Evolutionary conservation across 352 stramenopile genomes (phyloP).

Genomic region (Phytophthora megakarya): DNA sequence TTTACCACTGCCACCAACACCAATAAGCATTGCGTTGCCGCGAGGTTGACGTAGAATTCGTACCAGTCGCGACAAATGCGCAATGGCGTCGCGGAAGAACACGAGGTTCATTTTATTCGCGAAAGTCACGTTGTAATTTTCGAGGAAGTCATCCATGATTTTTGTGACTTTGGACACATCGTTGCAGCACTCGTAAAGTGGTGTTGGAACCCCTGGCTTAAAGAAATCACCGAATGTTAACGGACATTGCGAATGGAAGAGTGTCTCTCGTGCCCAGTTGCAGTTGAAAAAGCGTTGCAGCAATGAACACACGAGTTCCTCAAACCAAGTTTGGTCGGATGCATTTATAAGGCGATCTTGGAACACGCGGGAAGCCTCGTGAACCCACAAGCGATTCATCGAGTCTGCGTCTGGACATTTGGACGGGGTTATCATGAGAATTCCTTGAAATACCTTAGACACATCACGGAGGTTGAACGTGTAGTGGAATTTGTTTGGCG

Average conservation of each 20-base stretch:
- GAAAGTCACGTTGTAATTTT: conserved; percentile 95
- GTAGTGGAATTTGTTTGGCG: conserved; percentile 93
- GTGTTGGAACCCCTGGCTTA: conserved; percentile 70
- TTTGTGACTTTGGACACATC: conserved; percentile 84
- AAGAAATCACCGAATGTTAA: conserved; percentile 95
- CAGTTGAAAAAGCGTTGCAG: conserved; percentile 77
- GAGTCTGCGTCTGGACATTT: conserved; percentile 85
- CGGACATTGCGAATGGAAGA: conserved; percentile 89
- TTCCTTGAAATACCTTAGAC: conserved; percentile 95
- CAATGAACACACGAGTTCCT: conserved; percentile 86
- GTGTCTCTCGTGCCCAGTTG: conserved; percentile 72
- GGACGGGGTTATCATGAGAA: conserved; percentile 91
- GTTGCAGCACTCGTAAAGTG: conserved; percentile 86
- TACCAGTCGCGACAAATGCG: conserved; percentile 87
- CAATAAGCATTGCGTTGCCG: conserved; percentile 96
- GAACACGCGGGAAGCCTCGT: conserved; percentile 93
- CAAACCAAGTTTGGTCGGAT: conserved; percentile 91
- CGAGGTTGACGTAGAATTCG: conserved; percentile 92
- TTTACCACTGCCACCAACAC: conserved; percentile 94
- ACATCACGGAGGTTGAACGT: conserved; percentile 97
- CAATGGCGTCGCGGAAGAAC: conserved; percentile 94
- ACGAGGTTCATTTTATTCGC: conserved; percentile 96
- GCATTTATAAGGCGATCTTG: conserved; percentile 92
- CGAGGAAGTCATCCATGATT: conserved; percentile 91
- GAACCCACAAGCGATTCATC: conserved; percentile 92